phyloP scores from a whole-genome alignment of 345 rosid species.

The Gossypium mustelinum region DNA sequence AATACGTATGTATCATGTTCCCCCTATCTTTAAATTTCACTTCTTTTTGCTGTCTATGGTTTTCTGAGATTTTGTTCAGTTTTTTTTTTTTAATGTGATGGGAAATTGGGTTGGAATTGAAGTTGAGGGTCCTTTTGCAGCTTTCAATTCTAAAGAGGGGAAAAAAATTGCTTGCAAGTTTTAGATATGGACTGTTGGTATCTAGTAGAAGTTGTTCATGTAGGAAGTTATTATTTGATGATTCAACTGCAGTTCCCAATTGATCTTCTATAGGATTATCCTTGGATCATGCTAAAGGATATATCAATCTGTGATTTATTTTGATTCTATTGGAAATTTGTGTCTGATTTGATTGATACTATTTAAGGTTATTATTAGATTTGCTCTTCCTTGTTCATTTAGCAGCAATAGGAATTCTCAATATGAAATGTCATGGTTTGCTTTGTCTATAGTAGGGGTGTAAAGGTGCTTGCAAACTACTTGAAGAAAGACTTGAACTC shows the following conservation, averaged over 20 bases:
- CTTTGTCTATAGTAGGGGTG: slow-evolving; percentile 1
- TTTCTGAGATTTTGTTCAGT: not conserved
- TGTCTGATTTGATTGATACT: not conserved
- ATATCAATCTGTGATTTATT: not conserved
- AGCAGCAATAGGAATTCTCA: not conserved
- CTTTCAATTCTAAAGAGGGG: too few species aligned
- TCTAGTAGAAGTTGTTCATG: not conserved
- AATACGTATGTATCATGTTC: slow-evolving; percentile 48
- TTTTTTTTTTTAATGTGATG: not conserved
- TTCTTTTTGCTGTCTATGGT: not conserved
- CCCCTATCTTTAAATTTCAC: not conserved
- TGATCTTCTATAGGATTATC: not conserved
- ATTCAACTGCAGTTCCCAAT: not conserved
- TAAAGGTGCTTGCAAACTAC: too few species aligned
- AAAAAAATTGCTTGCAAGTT: not conserved
- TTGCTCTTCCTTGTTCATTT: not conserved
- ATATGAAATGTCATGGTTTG: not conserved
- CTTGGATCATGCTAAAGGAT: not conserved
- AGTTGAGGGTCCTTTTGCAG: too few species aligned
- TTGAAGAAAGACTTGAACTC: too few species aligned
- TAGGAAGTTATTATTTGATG: not conserved
- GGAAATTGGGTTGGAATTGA: too few species aligned
- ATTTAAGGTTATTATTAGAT: too few species aligned
- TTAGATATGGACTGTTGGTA: not conserved
- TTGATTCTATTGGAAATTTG: not conserved